Evolutionary conservation across 2,329 filamentous ascomycete species (phyloP), one percentile per base, ranked within the genome.

Genomic region (Chalaropsis ovoidea): DNA sequence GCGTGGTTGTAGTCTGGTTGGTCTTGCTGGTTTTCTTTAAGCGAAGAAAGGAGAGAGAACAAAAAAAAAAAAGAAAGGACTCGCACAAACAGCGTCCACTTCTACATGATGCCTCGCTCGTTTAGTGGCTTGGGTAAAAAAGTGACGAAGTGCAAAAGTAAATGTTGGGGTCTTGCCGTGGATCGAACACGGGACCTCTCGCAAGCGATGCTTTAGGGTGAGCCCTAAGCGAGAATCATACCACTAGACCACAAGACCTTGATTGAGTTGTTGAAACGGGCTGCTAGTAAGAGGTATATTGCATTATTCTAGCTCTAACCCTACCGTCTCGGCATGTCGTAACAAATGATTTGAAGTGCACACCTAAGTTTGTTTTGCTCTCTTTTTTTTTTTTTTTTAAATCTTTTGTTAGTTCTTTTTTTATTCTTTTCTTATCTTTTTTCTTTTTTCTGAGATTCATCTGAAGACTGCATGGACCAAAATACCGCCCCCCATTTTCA

Each of bases 191-290:
- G 67, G 68, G 69, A 68, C 68, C 69, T 70, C 69, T 68, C 67
- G 69, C 69, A 70, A 63, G 61, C 64, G 13, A 47, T 66, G 61
- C 61, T 73, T 63, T 70, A 73, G 74, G 74, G 73, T 75, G 69
- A 65, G 73, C 82, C 82, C 83, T 85, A 85, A 85, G 83, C 82
- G 81, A 83, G 82, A 84, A 85, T 84, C 82, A 85, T 85, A 85
- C 82, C 83, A 81, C 82, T 83, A 84, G 81, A 83, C 81, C 81
- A 83, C 75, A 76, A 77, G 76, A 77, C 76, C 77, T n/a, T 8
- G 11, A 3, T 17, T 3, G 4, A 2, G 8, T 13, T n/a, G 27
- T 19, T 0, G 1, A 8, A 31, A 5, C 22, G 3, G n/a, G 1
- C 13, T 7, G 0, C 15, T 6, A 56, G 22, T 17, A 22, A 5